These are phyloP conservation scores for Sordariomycetes sp. DNA, from an alignment of 2,329 filamentous ascomycete species.

Conservation along the genomic window DNA sequence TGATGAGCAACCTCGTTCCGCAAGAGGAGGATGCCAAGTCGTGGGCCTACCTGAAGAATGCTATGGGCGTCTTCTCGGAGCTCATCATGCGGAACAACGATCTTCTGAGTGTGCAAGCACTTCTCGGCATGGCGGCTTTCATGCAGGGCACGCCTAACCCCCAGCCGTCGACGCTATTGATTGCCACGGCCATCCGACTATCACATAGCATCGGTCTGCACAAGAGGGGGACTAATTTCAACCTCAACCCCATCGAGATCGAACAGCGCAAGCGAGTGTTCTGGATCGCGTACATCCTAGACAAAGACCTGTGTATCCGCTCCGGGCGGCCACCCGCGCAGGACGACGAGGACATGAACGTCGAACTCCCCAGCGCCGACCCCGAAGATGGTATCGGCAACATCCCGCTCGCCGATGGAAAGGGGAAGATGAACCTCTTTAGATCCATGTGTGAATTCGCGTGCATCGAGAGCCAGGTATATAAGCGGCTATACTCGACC, in stretches of 20 bases:
- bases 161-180: slow-evolving; percentile 82
- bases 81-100: slow-evolving; percentile 94
- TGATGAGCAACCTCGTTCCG: slow-evolving; percentile 89
- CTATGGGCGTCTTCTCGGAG: slow-evolving; percentile 84
- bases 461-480: slow-evolving; percentile 85
- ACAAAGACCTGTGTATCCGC: slow-evolving; percentile 48
- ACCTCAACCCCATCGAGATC: slow-evolving; percentile 83
- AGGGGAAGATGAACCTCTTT: slow-evolving; percentile 91
- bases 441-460: slow-evolving; percentile 84
- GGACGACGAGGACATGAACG: slow-evolving; percentile 72
- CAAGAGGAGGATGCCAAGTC: slow-evolving; percentile 88
- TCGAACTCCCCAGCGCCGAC: slow-evolving; percentile 83
- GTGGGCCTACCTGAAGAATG: slow-evolving; percentile 94
- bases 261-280: slow-evolving; percentile 67
- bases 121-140: slow-evolving; percentile 88
- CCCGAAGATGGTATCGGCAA: slow-evolving; percentile 89
- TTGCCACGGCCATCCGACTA: slow-evolving; percentile 79
- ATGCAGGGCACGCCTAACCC: slow-evolving; percentile 94
- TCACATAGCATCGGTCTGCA: slow-evolving; percentile 93
- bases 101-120: slow-evolving; percentile 82
- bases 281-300: slow-evolving; percentile 53
- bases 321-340: slow-evolving; percentile 47
- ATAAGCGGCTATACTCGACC: slow-evolving; percentile 84
- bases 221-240: slow-evolving; percentile 85
- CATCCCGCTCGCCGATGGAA: slow-evolving; percentile 78